Conservation (phyloP, 2,329 filamentous ascomycete species). For the Graphilbum ipis-grandicollis region DNA sequence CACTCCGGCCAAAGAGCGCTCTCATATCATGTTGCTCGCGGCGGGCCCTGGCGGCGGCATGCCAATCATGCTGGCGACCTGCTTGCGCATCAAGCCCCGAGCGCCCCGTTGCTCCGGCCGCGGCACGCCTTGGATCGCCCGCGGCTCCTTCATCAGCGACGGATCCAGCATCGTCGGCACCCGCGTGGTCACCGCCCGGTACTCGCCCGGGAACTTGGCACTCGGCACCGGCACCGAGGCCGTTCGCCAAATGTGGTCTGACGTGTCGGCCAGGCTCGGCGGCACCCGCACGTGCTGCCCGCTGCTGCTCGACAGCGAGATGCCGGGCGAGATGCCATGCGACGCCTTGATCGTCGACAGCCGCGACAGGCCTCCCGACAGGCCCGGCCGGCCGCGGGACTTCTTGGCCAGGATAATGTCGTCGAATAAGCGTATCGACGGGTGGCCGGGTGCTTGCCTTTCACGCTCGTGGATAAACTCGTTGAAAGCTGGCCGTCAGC, state of each 20-base stretch:
- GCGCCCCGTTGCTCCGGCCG: slow-evolving; percentile 34
- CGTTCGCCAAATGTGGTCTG: slow-evolving; percentile 66
- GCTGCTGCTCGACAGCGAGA: slow-evolving; percentile 15
- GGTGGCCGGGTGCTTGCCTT: slow-evolving; percentile 40
- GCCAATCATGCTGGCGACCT: slow-evolving; percentile 25
- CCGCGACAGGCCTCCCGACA: slow-evolving; percentile 42
- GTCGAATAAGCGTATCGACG: slow-evolving; percentile 61
- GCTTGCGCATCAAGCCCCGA: slow-evolving; percentile 34
- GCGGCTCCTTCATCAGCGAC: slow-evolving; percentile 77
- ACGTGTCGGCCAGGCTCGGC: slow-evolving; percentile 52
- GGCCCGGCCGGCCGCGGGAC: slow-evolving; percentile 43
- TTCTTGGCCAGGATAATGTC: slow-evolving; percentile 71
- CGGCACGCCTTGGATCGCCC: slow-evolving; percentile 78
- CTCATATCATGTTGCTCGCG: neutral
- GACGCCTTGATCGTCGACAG: slow-evolving; percentile 42
- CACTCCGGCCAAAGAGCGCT: no score
- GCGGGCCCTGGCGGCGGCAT: neutral
- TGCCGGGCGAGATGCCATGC: slow-evolving; percentile 27
- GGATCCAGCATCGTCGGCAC: slow-evolving; percentile 74
- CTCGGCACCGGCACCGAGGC: slow-evolving; percentile 42
- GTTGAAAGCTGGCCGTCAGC: slow-evolving; percentile 40
- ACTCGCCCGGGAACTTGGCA: slow-evolving; percentile 45
- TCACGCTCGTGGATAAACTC: slow-evolving; percentile 77
- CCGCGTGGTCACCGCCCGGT: slow-evolving; percentile 40
- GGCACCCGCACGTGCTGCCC: slow-evolving; percentile 20